Evolutionary conservation across 139 green algal genomes (phyloP).

Genomic region (Auxenochlorella protothecoides): DNA sequence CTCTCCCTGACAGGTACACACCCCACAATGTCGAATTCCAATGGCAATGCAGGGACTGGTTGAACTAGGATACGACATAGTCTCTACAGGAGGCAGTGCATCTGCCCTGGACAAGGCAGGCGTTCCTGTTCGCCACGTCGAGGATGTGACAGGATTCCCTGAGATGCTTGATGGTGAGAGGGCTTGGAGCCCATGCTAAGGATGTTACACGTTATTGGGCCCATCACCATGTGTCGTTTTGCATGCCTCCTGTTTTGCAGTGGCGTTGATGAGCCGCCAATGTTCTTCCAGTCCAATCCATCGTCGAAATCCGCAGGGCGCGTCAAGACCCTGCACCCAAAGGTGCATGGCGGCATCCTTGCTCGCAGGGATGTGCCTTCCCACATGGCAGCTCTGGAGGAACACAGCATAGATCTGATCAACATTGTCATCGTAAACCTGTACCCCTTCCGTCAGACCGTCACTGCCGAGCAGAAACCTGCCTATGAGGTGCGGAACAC

Average conservation of each 20-base stretch:
- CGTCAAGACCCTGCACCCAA: conserved; percentile 98
- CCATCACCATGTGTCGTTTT: conserved; percentile 2
- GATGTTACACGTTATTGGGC: too few relatives aligned
- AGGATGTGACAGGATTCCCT: conserved; percentile 91
- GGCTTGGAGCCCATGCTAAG: too few relatives aligned
- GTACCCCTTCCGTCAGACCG: conserved; percentile 94
- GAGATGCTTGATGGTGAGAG: conserved; percentile 88
- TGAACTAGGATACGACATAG: conserved; percentile 77
- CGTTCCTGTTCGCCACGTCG: conserved; percentile 74
- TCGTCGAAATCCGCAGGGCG: conserved; percentile 44
- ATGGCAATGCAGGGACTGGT: conserved; percentile 50
- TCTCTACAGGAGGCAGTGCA: conserved; percentile 91
- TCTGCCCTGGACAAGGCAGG: conserved; percentile 64
- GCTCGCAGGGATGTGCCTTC: conserved; percentile 61
- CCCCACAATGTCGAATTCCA: too few relatives aligned
- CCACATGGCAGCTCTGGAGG: conserved; percentile 79
- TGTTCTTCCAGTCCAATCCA: background rate
- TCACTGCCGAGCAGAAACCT: conserved; percentile 52
- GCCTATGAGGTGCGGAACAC: conserved; percentile 47
- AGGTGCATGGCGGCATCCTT: conserved; percentile 94
- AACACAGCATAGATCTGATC: conserved; percentile 81
- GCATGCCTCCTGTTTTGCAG: conserved; percentile 14
- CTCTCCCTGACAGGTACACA: background rate
- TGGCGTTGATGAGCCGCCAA: background rate
- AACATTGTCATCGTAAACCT: conserved; percentile 97